Evolutionary conservation across 1,284 basidiomycete species (phyloP).

Genomic region (Coriolopsis trogii): DNA sequence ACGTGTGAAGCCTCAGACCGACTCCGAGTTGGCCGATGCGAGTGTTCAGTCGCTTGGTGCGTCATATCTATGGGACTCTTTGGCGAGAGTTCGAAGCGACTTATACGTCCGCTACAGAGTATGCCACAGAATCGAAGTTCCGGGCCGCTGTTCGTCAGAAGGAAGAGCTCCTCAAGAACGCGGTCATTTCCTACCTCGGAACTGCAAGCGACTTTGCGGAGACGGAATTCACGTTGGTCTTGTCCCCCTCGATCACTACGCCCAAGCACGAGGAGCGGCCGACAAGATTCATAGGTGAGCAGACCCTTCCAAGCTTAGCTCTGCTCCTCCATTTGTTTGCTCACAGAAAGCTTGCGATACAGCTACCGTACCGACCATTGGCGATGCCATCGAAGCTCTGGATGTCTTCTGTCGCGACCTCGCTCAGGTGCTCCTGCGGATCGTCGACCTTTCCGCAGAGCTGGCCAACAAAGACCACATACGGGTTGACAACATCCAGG

Average conservation of each 20-base stretch:
- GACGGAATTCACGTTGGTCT: constrained; percentile 65
- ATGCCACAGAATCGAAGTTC: constrained; percentile 58
- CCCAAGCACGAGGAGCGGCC: constrained; percentile 49
- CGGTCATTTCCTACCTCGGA: constrained; percentile 68
- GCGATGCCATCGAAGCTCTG: constrained; percentile 74
- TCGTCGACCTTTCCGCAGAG: constrained; percentile 70
- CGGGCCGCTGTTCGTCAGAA: constrained; percentile 54
- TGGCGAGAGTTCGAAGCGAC: constrained; percentile 2
- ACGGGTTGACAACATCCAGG: constrained; percentile 70
- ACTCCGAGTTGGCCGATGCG: constrained; percentile 65
- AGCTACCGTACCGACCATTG: constrained; percentile 79
- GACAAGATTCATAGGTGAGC: constrained; percentile 42
- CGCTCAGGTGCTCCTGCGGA: constrained; percentile 62
- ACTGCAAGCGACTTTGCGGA: constrained; percentile 74
- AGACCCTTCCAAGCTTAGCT: neutral
- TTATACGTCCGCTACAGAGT: constrained; percentile 43
- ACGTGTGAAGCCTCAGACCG: constrained; percentile 67
- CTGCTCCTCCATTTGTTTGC: neutral
- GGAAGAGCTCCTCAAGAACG: constrained; percentile 58
- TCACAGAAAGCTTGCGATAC: neutral
- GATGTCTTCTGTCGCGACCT: constrained; percentile 65
- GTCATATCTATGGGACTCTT: constrained; percentile 23
- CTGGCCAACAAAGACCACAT: constrained; percentile 72
- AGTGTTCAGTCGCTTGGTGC: constrained; percentile 56
- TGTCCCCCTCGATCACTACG: constrained; percentile 60